Conservation (phyloP, 106 monocot species). For the Dendrobium huoshanense region DNA sequence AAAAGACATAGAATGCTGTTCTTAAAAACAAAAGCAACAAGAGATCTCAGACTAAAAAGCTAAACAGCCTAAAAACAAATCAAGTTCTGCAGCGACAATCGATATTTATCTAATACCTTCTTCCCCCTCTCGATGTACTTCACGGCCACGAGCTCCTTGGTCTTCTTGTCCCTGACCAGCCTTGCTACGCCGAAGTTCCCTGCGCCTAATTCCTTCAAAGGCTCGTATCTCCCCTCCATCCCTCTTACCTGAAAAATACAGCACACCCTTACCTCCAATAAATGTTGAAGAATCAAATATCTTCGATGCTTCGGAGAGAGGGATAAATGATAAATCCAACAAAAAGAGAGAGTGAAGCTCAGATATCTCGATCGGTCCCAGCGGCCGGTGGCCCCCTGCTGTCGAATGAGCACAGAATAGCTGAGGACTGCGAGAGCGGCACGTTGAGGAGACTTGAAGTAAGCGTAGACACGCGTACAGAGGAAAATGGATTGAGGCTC, state of each 20-base stretch:
- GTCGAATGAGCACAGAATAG: not conserved
- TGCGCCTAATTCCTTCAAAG: slow-evolving; percentile 30
- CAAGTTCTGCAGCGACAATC: not conserved
- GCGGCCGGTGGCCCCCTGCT: not conserved
- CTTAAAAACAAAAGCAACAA: not conserved
- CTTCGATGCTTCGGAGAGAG: not conserved
- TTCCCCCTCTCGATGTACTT: slow-evolving; percentile 45
- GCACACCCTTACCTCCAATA: not conserved
- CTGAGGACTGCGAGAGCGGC: not conserved
- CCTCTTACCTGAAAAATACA: not conserved
- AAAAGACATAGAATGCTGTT: not conserved
- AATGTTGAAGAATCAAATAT: not conserved
- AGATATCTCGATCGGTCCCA: slow-evolving; percentile 3
- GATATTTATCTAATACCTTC: slow-evolving; percentile 19
- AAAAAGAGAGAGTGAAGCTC: not conserved
- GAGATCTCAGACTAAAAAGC: not conserved
- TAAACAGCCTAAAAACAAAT: not conserved
- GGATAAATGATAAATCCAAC: too few relatives aligned
- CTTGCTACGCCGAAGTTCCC: slow-evolving; percentile 44
- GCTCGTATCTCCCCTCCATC: slow-evolving; percentile 35
- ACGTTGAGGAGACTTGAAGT: not conserved
- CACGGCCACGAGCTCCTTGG: slow-evolving; percentile 29
- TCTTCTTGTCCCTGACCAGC: slow-evolving; percentile 35
- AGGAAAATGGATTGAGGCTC: not conserved
- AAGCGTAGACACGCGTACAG: not conserved